phyloP scores from a whole-genome alignment of 352 stramenopile species.

The Sclerospora graminicola region DNA sequence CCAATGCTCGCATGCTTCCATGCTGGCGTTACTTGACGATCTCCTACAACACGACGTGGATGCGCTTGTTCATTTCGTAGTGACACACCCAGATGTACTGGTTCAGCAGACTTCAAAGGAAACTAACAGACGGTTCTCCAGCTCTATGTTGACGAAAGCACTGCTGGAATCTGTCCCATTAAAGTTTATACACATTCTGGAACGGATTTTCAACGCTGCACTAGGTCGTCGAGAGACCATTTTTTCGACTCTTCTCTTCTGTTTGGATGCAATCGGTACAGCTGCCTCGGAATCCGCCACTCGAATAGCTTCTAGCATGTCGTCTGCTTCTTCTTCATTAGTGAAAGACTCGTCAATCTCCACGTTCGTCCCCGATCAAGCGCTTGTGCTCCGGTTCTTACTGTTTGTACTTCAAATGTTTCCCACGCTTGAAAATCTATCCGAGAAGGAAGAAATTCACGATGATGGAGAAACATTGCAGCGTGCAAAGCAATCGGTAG shows the following conservation, averaged over 20 bases:
- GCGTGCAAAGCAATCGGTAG: slow-evolving; percentile 31
- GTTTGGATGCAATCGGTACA: slow-evolving; percentile 41
- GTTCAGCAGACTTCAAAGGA: slow-evolving; percentile 11
- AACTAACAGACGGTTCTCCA: slow-evolving; percentile 10
- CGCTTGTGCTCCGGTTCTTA: slow-evolving; percentile 45
- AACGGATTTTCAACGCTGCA: slow-evolving; percentile 43
- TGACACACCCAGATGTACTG: slow-evolving; percentile 55
- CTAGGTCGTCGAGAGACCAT: slow-evolving; percentile 46
- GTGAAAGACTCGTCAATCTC: neutral
- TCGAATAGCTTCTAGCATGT: slow-evolving; percentile 23
- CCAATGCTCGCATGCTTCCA: slow-evolving; percentile 30
- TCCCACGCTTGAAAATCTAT: slow-evolving; percentile 33
- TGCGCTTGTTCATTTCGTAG: slow-evolving; percentile 40
- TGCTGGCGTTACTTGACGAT: slow-evolving; percentile 25
- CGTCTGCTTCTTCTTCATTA: slow-evolving; percentile 2
- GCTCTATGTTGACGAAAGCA: slow-evolving; percentile 38
- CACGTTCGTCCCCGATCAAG: slow-evolving; percentile 27
- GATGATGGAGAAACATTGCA: slow-evolving; percentile 56
- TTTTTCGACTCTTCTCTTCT: slow-evolving; percentile 39
- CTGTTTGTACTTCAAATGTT: slow-evolving; percentile 55
- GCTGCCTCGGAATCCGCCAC: slow-evolving; percentile 16
- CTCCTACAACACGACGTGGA: slow-evolving; percentile 35
- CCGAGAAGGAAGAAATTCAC: slow-evolving; percentile 54
- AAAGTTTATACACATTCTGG: slow-evolving; percentile 40
- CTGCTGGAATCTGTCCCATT: slow-evolving; percentile 32